These are phyloP conservation scores for Tephrocybe sp. DNA, from an alignment of 768 basidiomycete genomes.

Conservation along the genomic window DNA sequence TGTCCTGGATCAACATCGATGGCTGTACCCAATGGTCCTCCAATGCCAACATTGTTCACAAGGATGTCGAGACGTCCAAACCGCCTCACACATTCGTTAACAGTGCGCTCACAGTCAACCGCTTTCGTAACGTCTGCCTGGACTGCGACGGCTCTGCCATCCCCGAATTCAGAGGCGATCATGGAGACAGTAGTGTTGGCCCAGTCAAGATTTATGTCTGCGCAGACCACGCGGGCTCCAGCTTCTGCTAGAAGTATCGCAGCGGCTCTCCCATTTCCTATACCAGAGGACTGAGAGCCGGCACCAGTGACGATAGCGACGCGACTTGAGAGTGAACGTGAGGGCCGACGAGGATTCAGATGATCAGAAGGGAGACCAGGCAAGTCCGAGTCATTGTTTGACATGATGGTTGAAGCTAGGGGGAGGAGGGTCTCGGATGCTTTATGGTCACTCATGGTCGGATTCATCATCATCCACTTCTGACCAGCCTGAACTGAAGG, in stretches of 20 bases:
- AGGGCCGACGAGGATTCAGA: constrained; percentile 32
- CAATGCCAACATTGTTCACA: constrained; percentile 41
- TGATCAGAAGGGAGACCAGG: constrained; percentile 11
- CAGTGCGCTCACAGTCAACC: constrained; percentile 32
- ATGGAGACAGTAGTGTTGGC: constrained; percentile 36
- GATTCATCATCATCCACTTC: background rate
- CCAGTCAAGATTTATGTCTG: constrained; percentile 35
- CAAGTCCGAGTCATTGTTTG: constrained; percentile 7
- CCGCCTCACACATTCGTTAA: constrained; percentile 30
- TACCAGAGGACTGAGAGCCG: constrained; percentile 36
- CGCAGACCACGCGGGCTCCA: constrained; percentile 35
- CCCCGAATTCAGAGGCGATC: constrained; percentile 36
- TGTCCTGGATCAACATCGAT: constrained; percentile 34
- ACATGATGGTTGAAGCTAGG: background rate
- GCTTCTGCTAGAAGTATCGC: constrained; percentile 41
- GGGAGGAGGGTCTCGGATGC: too few species aligned
- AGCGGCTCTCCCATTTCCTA: constrained; percentile 42
- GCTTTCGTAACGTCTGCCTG: constrained; percentile 36
- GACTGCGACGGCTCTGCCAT: constrained; percentile 28
- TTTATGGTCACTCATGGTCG: too few species aligned
- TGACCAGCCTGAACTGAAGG: background rate
- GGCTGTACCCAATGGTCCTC: constrained; percentile 35
- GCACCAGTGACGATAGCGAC: constrained; percentile 44
- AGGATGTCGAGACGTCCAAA: constrained; percentile 42
- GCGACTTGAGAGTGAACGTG: constrained; percentile 27